Percentiles rank a stretch among this genome's conserved stretches.
phyloP scores from a whole-genome alignment of 225 moss, liverwort and hornwort genomes.

The Asterella californica region DNA sequence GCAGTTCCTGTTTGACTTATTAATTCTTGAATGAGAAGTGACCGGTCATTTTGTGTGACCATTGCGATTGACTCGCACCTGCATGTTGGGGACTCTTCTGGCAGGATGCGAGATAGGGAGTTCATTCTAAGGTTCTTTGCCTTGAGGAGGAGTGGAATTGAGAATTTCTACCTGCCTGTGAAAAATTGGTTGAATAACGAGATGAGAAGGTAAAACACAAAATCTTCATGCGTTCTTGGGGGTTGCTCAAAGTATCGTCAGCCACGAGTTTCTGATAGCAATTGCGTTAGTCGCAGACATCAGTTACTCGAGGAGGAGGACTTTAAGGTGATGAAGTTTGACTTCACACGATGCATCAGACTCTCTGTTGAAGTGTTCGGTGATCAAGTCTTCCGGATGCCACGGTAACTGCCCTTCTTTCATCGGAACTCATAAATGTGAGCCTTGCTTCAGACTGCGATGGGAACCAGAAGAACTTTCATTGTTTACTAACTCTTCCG shows the following conservation, averaged over 20 bases:
- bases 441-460: not conserved
- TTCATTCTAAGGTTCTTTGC: constrained; percentile 54
- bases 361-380: constrained; percentile 45
- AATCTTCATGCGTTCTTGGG: not conserved
- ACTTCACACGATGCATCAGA: constrained; percentile 46
- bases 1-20: not conserved
- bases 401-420: constrained; percentile 28
- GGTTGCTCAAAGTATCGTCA: not conserved
- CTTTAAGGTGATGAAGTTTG: constrained; percentile 48
- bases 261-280: not conserved
- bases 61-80: not conserved
- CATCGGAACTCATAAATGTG: not conserved
- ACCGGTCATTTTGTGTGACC: not conserved
- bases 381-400: constrained; percentile 48
- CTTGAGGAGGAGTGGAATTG: constrained; percentile 45
- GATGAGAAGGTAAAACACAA: constrained; percentile 45
- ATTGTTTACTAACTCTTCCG: too few relatives aligned
- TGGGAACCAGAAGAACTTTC: not conserved
- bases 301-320: constrained; percentile 47
- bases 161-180: constrained; percentile 49
- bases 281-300: constrained; percentile 28
- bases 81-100: not conserved
- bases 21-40: not conserved
- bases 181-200: constrained; percentile 57
- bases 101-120: constrained; percentile 56